Evolutionary conservation across 345 rosid species (phyloP).

Genomic region (Laguncularia racemosa): DNA sequence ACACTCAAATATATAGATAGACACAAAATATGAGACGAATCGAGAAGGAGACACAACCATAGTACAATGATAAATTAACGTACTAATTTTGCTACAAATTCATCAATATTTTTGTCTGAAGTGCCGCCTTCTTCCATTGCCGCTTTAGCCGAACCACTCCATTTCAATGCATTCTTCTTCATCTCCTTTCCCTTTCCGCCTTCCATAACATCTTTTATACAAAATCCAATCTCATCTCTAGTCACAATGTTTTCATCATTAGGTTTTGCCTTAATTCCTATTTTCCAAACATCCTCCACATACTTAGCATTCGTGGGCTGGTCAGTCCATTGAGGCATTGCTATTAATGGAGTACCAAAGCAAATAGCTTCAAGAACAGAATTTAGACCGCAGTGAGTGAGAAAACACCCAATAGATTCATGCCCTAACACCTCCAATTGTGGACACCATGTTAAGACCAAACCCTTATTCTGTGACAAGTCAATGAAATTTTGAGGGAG

Average conservation of each 20-base stretch:
- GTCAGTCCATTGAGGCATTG: conserved; percentile 39
- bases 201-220: not conserved
- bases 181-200: conserved; percentile 7
- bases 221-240: not conserved
- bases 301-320: conserved; percentile 35
- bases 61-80: too few relatives aligned
- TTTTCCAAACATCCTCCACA: conserved; percentile 33
- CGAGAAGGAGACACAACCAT: too few relatives aligned
- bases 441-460: conserved; percentile 31
- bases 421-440: conserved; percentile 13
- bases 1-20: too few relatives aligned
- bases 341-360: conserved; percentile 41
- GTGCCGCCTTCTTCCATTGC: conserved; percentile 11
- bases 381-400: conserved; percentile 43
- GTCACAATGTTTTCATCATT: conserved; percentile 3
- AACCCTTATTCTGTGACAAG: conserved; percentile 7
- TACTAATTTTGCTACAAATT: not conserved
- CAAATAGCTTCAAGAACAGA: conserved; percentile 35
- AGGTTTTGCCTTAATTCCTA: conserved; percentile 23
- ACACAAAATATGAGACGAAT: too few relatives aligned
- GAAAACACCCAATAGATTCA: conserved; percentile 28
- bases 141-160: conserved; percentile 7
- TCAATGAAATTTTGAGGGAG: conserved; percentile 4
- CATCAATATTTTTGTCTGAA: conserved; percentile 3
- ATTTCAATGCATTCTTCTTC: not conserved